phyloP scores from a whole-genome alignment of 805 yeast genomes.

The Ogataea methanolica region DNA sequence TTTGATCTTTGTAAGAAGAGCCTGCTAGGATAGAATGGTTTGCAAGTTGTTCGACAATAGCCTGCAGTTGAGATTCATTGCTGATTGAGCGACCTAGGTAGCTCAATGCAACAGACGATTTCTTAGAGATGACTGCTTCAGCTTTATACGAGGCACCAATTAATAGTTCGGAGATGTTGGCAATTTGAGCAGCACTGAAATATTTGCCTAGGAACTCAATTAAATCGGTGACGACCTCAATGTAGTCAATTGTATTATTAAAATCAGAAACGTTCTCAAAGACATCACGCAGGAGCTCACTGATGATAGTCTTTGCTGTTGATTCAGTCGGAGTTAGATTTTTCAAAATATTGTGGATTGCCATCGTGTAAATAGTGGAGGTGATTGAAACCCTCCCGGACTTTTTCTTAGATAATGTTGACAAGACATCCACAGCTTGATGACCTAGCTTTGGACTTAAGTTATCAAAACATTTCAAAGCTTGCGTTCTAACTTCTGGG shows the following conservation, averaged over 20 bases:
- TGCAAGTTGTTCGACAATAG: constrained; percentile 9
- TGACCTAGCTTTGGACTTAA: constrained; percentile 35
- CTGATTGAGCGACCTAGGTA: constrained; percentile 26
- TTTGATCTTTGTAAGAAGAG: constrained; percentile 27
- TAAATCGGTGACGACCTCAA: constrained; percentile 58
- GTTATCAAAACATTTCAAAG: constrained; percentile 47
- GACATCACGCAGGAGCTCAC: constrained; percentile 33
- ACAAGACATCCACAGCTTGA: constrained; percentile 29
- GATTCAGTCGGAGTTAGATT: constrained; percentile 20
- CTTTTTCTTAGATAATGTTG: constrained; percentile 21
- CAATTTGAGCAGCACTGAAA: constrained; percentile 20
- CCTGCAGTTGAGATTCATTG: constrained; percentile 15
- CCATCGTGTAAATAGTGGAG: constrained; percentile 49
- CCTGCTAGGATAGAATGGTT: constrained; percentile 14
- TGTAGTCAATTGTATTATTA: constrained; percentile 42
- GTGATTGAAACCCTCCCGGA: constrained; percentile 32
- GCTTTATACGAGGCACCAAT: constrained; percentile 35
- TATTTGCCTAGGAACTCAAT: constrained; percentile 39
- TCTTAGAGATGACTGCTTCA: constrained; percentile 39
- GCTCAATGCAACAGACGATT: constrained; percentile 38
- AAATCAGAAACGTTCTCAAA: constrained; percentile 22
- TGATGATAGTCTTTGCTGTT: constrained; percentile 27
- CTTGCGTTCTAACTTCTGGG: constrained; percentile 71
- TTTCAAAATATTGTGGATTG: constrained; percentile 41
- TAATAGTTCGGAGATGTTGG: constrained; percentile 25